Percentiles rank a stretch among this genome's conserved stretches.
phyloP scores from a whole-genome alignment of 2,329 filamentous ascomycete genomes.

The Clarireedia sp. region DNA sequence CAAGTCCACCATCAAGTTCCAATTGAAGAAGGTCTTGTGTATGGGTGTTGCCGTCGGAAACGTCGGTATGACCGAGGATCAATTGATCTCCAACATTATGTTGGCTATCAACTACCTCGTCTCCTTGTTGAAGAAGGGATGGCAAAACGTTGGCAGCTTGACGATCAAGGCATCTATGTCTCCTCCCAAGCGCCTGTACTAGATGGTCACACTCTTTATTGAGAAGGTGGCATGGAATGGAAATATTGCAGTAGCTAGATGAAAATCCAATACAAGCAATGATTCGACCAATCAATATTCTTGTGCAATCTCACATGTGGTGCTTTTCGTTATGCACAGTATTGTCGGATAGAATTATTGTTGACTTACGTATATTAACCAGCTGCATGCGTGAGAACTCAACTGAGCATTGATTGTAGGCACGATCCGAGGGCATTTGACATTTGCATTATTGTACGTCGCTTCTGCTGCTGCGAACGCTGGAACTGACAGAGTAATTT shows the following conservation, averaged over 20 bases:
- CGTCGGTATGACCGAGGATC: constrained; percentile 93
- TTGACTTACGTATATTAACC: no score
- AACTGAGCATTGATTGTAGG: no score
- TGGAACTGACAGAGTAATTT: no score
- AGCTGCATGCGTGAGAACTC: no score
- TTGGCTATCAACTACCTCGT: constrained; percentile 99
- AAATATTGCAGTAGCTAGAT: constrained; percentile 23
- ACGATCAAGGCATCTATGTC: constrained; percentile 99
- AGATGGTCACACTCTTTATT: constrained; percentile 36
- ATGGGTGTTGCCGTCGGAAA: constrained; percentile 99
- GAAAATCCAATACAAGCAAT: constrained; percentile 19
- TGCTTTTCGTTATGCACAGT: no score
- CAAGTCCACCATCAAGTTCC: constrained; percentile 99
- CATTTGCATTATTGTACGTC: no score
- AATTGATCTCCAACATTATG: constrained; percentile 98
- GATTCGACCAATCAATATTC: neutral
- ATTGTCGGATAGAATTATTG: no score
- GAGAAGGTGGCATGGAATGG: constrained; percentile 19
- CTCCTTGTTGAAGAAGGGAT: constrained; percentile 99
- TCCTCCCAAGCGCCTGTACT: constrained; percentile 96
- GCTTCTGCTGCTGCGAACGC: no score
- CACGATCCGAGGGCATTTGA: no score
- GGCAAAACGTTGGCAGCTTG: constrained; percentile 99
- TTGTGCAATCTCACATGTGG: neutral
- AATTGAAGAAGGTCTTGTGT: constrained; percentile 99